Evolutionary conservation across 495 filamentous ascomycete genomes (phyloP).

Genomic region (Penicillium tannophilum): DNA sequence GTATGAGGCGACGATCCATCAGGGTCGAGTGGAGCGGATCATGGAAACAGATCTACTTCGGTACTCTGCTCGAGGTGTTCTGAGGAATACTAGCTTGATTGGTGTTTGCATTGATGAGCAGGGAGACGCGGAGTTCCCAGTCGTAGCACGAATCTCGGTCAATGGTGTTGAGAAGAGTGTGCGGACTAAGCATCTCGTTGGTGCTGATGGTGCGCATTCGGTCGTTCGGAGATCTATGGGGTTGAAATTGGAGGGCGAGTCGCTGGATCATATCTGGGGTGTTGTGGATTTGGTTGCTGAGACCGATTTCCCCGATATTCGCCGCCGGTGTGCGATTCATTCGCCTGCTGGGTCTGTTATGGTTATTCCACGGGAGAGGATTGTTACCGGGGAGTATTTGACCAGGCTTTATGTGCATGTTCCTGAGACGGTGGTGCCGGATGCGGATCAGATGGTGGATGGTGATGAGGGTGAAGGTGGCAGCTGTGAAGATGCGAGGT

Average conservation of each 20-base stretch:
- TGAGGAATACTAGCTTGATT: conserved; percentile 53
- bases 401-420: conserved; percentile 68
- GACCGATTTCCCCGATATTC: conserved; percentile 72
- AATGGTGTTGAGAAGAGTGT: conserved; percentile 52
- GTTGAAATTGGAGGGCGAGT: conserved; percentile 61
- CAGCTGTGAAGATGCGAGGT: conserved; percentile 27
- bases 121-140: conserved; percentile 53
- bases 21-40: conserved; percentile 63
- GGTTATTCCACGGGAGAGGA: conserved; percentile 68
- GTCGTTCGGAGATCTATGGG: conserved; percentile 61
- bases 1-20: conserved; percentile 61
- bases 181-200: conserved; percentile 65
- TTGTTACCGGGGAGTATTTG: conserved; percentile 56
- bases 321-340: conserved; percentile 67
- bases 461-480: conserved; percentile 20
- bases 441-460: conserved; percentile 14
- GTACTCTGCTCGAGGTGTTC: conserved; percentile 52
- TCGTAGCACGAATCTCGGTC: conserved; percentile 31
- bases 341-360: conserved; percentile 67
- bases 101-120: conserved; percentile 55
- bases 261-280: conserved; percentile 66
- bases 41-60: conserved; percentile 56
- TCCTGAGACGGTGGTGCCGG: conserved; percentile 33
- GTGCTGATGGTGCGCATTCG: conserved; percentile 68
- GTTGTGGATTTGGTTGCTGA: conserved; percentile 67